These are phyloP conservation scores for Eucalyptus erythrocorys DNA, from an alignment of 345 rosid species.

Conservation along the genomic window DNA sequence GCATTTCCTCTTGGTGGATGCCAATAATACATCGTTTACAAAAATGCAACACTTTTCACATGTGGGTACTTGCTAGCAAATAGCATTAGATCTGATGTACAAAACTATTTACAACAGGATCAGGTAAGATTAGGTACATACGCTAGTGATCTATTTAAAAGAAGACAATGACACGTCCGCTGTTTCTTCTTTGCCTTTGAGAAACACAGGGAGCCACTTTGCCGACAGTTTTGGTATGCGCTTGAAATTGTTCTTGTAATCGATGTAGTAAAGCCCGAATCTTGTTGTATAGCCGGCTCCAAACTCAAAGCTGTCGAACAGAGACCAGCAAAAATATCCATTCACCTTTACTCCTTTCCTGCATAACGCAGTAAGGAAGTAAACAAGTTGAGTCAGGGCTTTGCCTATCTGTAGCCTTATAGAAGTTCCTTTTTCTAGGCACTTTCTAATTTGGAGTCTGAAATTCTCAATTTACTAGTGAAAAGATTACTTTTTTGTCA, in stretches of 20 bases:
- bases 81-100: not conserved
- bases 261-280: not conserved
- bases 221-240: not conserved
- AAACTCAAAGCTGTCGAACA: not conserved
- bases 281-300: not conserved
- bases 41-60: not conserved
- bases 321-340: not conserved
- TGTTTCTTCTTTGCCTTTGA: not conserved
- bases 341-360: not conserved
- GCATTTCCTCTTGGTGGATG: not conserved
- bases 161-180: not conserved
- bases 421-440: not conserved
- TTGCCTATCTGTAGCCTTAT: constrained; percentile 22
- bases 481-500: not conserved
- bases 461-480: not conserved
- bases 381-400: not conserved
- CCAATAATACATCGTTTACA: not conserved
- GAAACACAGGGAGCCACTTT: not conserved
- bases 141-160: not conserved
- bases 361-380: not conserved
- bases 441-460: not conserved
- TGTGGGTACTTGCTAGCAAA: not conserved
- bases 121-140: not conserved
- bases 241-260: not conserved
- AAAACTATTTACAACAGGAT: not conserved